Percentiles rank a stretch among this genome's conserved stretches.
phyloP scores from a whole-genome alignment of 495 filamentous ascomycete species.

The Penicillium dipodomyicola region DNA sequence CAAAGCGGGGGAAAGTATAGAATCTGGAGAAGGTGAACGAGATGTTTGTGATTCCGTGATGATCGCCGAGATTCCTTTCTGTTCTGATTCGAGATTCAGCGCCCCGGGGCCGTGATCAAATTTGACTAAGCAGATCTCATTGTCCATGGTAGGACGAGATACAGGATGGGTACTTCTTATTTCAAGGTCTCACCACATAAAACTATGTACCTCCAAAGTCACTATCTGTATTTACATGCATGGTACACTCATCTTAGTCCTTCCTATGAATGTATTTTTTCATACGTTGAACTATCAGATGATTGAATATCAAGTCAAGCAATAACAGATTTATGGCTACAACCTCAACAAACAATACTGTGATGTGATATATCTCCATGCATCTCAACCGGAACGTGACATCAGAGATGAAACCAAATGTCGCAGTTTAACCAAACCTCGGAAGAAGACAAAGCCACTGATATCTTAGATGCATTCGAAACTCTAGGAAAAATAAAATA shows the following conservation, averaged over 20 bases:
- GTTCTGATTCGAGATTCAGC: conserved; percentile 12
- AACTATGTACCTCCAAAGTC: conserved; percentile 3
- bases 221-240: neutral
- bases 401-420: neutral
- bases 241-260: neutral
- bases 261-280: neutral
- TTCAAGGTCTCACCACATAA: neutral
- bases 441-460: neutral
- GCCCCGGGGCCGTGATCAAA: conserved; percentile 6
- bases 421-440: neutral
- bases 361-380: neutral
- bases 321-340: neutral
- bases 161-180: conserved; percentile 1
- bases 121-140: conserved; percentile 33
- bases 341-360: neutral
- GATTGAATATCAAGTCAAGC: neutral
- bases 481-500: conserved; percentile 10
- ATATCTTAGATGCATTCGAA: conserved; percentile 23
- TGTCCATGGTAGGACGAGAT: neutral
- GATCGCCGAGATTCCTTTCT: conserved; percentile 36
- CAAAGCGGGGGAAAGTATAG: neutral
- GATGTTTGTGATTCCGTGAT: conserved; percentile 30
- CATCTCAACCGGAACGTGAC: neutral
- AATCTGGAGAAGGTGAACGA: conserved; percentile 3
- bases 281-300: neutral